A percentile compares a stretch with the other conserved stretches of the same genome.
Evolutionary conservation across 805 yeast species (phyloP).

Genomic region (Ogataea paradorogensis): DNA sequence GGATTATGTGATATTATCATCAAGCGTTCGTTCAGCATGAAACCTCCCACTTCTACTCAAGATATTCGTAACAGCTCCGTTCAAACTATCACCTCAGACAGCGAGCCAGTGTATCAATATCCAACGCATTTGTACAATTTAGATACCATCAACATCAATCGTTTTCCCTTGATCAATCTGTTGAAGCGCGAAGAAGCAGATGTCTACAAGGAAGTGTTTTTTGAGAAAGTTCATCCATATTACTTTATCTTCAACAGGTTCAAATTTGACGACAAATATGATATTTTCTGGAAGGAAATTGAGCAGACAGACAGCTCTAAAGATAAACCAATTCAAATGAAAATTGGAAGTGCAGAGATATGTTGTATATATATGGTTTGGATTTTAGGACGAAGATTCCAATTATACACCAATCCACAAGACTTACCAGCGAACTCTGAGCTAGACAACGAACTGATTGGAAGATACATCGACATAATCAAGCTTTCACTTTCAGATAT

Average conservation of each 20-base stretch:
- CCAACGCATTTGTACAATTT: constrained; percentile 34
- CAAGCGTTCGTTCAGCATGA: constrained; percentile 34
- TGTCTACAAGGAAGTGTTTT: constrained; percentile 37
- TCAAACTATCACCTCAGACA: constrained; percentile 35
- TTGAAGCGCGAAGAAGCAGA: constrained; percentile 36
- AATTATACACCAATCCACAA: constrained; percentile 28
- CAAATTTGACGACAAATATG: constrained; percentile 34
- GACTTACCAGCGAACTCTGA: constrained; percentile 21
- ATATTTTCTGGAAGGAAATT: constrained; percentile 39
- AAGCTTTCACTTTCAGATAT: constrained; percentile 42
- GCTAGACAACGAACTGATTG: constrained; percentile 28
- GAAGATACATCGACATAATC: constrained; percentile 39
- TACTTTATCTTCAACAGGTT: constrained; percentile 39
- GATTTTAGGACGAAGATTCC: constrained; percentile 38
- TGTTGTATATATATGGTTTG: constrained; percentile 48
- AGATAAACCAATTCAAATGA: constrained; percentile 16
- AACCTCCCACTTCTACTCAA: constrained; percentile 36
- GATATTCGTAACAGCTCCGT: constrained; percentile 34
- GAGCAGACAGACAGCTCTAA: constrained; percentile 10
- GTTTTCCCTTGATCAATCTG: constrained; percentile 40
- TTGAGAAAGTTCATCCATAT: constrained; percentile 43
- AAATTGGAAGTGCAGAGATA: constrained; percentile 34
- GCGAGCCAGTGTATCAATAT: constrained; percentile 33
- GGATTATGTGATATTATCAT: constrained; percentile 42
- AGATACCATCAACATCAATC: constrained; percentile 31